Evolutionary conservation across 257 asterid species (phyloP).

Genomic region (Solanum ossicruentum): DNA sequence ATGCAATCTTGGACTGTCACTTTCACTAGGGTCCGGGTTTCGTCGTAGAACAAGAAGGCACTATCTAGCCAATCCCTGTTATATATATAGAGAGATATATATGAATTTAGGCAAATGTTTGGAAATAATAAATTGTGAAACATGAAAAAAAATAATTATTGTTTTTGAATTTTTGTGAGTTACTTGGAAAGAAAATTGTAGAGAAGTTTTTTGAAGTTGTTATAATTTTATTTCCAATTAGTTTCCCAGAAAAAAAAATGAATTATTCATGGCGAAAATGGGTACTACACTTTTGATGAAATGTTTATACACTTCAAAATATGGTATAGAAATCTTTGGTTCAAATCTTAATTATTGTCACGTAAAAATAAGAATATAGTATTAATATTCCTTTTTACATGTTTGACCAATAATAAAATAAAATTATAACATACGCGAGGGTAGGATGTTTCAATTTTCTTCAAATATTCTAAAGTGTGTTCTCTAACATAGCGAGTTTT

Average conservation of each 20-base stretch:
- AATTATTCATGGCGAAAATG: no score
- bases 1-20: conserved; percentile 25
- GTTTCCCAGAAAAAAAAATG: neutral
- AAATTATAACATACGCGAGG: neutral
- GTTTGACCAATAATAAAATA: neutral
- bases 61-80: conserved; percentile 40
- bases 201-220: no score
- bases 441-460: neutral
- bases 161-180: neutral
- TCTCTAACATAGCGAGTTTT: neutral
- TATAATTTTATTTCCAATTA: neutral
- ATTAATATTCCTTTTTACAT: neutral
- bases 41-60: conserved; percentile 42
- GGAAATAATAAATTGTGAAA: neutral
- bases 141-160: no score
- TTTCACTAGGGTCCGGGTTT: conserved; percentile 28
- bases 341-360: neutral
- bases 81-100: neutral
- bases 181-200: no score
- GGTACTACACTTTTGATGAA: neutral
- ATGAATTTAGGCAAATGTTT: neutral
- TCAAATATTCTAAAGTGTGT: neutral
- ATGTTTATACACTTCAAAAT: neutral
- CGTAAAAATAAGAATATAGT: neutral
- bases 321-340: neutral